phyloP scores from a whole-genome alignment of 176 grass and related monocot species.

The Alopecurus myosuroides region DNA sequence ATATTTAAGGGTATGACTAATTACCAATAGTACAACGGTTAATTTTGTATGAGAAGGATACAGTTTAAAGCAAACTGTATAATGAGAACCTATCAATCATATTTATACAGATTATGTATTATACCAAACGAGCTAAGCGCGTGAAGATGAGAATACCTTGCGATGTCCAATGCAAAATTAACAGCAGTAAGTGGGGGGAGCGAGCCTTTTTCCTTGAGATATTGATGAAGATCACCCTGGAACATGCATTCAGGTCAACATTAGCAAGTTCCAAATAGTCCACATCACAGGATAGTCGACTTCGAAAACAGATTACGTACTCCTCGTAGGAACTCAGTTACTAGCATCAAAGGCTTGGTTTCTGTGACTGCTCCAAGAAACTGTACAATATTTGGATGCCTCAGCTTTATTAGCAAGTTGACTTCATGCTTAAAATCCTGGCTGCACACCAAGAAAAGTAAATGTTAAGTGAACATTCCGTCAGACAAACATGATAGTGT shows the following conservation, averaged over 20 bases:
- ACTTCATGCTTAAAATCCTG: conserved; percentile 99
- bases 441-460: conserved; percentile 44
- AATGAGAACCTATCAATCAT: not conserved
- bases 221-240: conserved; percentile 98
- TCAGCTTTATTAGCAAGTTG: conserved; percentile 91
- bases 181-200: conserved; percentile 60
- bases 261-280: not conserved
- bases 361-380: conserved; percentile 99
- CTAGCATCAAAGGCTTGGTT: conserved; percentile 93
- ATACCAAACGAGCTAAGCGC: not conserved
- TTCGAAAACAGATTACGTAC: conserved; percentile 41
- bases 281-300: not conserved
- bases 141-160: conserved; percentile 63
- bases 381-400: conserved; percentile 99
- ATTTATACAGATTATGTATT: not conserved
- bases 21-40: not conserved
- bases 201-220: conserved; percentile 88
- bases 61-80: not conserved
- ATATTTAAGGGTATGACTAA: not conserved
- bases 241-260: conserved; percentile 24
- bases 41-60: not conserved
- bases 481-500: conserved; percentile 1
- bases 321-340: conserved; percentile 92
- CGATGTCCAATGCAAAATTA: conserved; percentile 93
- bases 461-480: not conserved